Evolutionary conservation across 129 eudicot species (phyloP), one percentile per base, ranked within the genome.

Genomic region (Helianthus tuberosus): DNA sequence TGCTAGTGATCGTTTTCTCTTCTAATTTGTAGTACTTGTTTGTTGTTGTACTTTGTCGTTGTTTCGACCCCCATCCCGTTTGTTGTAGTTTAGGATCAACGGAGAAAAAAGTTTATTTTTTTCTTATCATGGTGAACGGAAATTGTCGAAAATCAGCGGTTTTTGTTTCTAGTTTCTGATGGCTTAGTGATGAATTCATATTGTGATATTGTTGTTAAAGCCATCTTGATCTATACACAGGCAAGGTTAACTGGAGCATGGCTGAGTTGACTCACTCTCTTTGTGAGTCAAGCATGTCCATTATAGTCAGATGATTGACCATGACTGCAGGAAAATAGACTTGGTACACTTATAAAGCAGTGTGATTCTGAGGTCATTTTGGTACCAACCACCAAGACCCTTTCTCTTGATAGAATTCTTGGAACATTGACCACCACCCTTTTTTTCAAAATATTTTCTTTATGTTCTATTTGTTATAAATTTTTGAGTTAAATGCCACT

Each of bases 1-100:
- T 70, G 62, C 48, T 16, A 47, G 54, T 52, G 50, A 25, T 59
- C 16, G 17, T 23, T 57, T 23, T 58, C 25, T 62, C 61, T n/a
- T 77, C 69, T 59, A 27, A 4, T 53, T 77, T 70, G 77, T 78
- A 64, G 82, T 32, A 78, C 77, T 53, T 13, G 20, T 78, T 78
- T 77, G 82, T 78, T 78, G 82, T 71, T 78, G 82, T 78, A 71
- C 77, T 52, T 62, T 61, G 57, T 49, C 16, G 51, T 66, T 36
- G 66, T 68, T 59, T 49, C 23, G 5, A 29, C 52, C 71, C 71
- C 63, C 55, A 59, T 27, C 5, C 27, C 8, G 57, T 47, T 71
- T 61, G 72, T 78, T 70, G 82, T 78, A 78, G 77, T 78, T 78
- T 78, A 78, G 82, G 25, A 64, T 78, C n/a, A 38, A n/a, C 39